Evolutionary conservation across 2,329 filamentous ascomycete species (phyloP), one percentile per base, ranked within the genome.

Genomic region (Zarea fungicola): DNA sequence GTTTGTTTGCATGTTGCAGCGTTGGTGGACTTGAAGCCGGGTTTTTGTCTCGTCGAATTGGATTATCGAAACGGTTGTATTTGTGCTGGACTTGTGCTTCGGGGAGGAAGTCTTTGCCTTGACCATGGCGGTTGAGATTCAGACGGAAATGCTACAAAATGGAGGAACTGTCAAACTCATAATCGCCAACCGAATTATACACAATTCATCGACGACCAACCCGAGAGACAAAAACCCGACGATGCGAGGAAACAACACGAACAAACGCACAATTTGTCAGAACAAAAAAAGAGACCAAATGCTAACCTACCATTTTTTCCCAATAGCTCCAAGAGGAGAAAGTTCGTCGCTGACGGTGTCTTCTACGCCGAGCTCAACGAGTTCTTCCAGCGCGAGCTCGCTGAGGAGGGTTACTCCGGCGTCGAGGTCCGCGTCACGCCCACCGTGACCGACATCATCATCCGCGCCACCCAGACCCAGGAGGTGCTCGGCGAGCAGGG

Each of bases 301-400:
- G 45, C 49, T 42, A 40, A 44, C 32, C 22, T 21, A 58, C 51
- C 31, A 13, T 50, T 48, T 42, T 46, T 21, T 51, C 21, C 32
- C 49, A 55, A 60, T 70, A 91, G 87, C 76, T 91, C 87, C 74
- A 92, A 92, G 85, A 78, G 86, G 76, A 88, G 87, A 83, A 92
- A 92, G 85, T 92, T 91, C 80, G 86, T 92, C 72, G 88, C 87
- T 64, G 93, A 99, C 78, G 93, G 93, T 85, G 93, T 99, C 70
- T 99, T 99, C 89, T 99, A 96, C 78, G 93, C 93, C 81, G 93
- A 99, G 81, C 81, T 99, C 77, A 99, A 99, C 87, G 93, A 99
- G 82, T 99, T 99, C 87, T 99, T 99, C 89, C 93, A 97, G 85
- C 92, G 93, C 76, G 93, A 99, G 81, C 83, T 99, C 73, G 93